Evolutionary conservation across 2,329 filamentous ascomycete genomes (phyloP).

Genomic region (Teratosphaeria destructans): DNA sequence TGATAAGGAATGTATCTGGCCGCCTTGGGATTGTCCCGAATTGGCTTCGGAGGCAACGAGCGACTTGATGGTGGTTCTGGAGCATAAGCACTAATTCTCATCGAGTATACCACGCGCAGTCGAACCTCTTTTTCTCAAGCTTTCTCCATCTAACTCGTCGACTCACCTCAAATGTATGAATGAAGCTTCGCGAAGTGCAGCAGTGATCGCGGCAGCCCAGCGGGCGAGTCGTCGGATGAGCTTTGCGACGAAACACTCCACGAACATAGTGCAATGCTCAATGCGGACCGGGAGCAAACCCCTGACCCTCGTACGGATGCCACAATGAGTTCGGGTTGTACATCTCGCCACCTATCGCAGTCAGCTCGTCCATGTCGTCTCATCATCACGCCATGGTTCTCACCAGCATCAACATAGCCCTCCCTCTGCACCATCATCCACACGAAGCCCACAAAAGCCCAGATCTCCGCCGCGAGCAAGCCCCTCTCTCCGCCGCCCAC

Average conservation of each 20-base stretch:
- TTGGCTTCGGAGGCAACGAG: too few species aligned
- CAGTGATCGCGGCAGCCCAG: too few species aligned
- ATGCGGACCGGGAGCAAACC: neutral
- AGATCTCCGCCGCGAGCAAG: constrained; percentile 1
- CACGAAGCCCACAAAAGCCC: neutral
- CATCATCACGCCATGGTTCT: neutral
- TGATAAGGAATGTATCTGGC: too few species aligned
- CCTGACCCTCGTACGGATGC: neutral
- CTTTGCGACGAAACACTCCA: neutral
- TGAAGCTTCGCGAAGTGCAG: too few species aligned
- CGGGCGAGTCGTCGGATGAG: too few species aligned
- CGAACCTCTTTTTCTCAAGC: too few species aligned
- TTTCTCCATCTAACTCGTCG: too few species aligned
- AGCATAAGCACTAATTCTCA: too few species aligned
- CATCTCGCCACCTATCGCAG: neutral
- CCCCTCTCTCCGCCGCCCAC: neutral
- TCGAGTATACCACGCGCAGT: too few species aligned
- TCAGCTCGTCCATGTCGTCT: neutral
- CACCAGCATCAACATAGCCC: neutral
- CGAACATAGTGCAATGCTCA: neutral
- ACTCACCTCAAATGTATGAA: too few species aligned
- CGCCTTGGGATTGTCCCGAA: too few species aligned
- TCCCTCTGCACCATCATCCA: constrained; percentile 1
- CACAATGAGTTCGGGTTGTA: neutral
- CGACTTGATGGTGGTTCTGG: too few species aligned